These are phyloP conservation scores for Phytophthora ohioensis DNA, from an alignment of 352 stramenopile genomes.

Conservation along the genomic window DNA sequence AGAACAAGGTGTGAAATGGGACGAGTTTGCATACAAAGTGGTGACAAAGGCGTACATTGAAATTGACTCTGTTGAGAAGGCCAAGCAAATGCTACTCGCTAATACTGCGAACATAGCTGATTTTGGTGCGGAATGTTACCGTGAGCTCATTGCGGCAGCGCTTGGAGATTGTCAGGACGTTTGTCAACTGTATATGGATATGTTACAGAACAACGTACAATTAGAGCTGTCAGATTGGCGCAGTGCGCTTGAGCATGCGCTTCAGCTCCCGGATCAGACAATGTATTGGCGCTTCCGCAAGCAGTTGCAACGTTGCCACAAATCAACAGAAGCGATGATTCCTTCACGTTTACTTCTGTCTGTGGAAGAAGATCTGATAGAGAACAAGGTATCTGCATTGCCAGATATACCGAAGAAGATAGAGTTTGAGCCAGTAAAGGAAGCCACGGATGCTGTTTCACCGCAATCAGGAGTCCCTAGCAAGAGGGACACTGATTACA, in stretches of 20 bases:
- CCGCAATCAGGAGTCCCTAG: not conserved
- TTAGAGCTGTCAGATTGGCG: not conserved
- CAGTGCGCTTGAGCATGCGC: not conserved
- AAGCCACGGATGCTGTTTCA: not conserved
- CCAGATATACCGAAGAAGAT: not conserved
- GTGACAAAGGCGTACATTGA: not conserved
- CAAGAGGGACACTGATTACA: not conserved
- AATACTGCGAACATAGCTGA: not conserved
- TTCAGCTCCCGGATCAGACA: not conserved
- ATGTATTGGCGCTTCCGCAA: slow-evolving; percentile 3
- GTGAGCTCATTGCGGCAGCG: not conserved
- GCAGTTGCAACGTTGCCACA: slow-evolving; percentile 2
- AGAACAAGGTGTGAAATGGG: not conserved
- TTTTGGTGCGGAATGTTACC: not conserved
- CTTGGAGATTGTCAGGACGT: not conserved
- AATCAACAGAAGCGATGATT: not conserved
- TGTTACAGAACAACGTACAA: not conserved
- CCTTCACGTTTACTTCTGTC: not conserved
- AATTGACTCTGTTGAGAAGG: not conserved
- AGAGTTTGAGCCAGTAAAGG: not conserved
- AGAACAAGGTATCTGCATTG: not conserved
- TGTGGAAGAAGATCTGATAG: not conserved
- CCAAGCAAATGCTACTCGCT: not conserved
- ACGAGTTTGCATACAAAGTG: not conserved
- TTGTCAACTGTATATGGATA: not conserved